A percentile compares a stretch with the other conserved stretches of the same genome.
Evolutionary conservation across 83 land plant genomes (phyloP).

Genomic region (Picea abies): DNA sequence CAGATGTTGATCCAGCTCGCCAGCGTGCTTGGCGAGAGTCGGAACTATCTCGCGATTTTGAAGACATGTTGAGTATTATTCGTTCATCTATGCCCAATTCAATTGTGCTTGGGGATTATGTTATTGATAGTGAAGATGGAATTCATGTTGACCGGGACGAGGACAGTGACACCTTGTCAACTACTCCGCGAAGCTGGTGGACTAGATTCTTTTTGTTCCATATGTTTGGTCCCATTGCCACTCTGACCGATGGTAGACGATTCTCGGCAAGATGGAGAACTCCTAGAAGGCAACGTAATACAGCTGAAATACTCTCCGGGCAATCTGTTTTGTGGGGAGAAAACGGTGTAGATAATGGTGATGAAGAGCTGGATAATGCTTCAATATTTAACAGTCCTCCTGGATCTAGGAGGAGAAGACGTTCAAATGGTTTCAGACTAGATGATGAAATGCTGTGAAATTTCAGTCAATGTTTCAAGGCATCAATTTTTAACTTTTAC

Average conservation of each 20-base stretch:
- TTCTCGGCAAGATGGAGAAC: slow-evolving; percentile 28
- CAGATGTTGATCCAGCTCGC: slow-evolving; percentile 65
- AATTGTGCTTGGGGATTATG: slow-evolving; percentile 80
- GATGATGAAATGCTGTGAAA: not conserved
- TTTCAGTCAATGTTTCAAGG: not conserved
- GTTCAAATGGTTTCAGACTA: not conserved
- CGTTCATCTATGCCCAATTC: slow-evolving; percentile 82
- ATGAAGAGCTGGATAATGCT: slow-evolving; percentile 13
- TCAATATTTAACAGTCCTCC: not conserved
- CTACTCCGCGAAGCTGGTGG: slow-evolving; percentile 35
- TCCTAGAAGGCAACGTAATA: slow-evolving; percentile 39
- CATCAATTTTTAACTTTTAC: not conserved
- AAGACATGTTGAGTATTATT: slow-evolving; percentile 71
- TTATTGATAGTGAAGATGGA: slow-evolving; percentile 65
- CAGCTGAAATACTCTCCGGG: slow-evolving; percentile 21
- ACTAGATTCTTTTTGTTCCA: slow-evolving; percentile 61
- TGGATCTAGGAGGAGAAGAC: not conserved
- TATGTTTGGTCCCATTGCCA: slow-evolving; percentile 52
- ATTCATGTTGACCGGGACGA: slow-evolving; percentile 25
- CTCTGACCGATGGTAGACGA: slow-evolving; percentile 29
- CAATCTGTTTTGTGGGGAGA: slow-evolving; percentile 61
- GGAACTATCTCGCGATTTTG: slow-evolving; percentile 66
- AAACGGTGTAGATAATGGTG: slow-evolving; percentile 33
- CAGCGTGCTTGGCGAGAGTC: slow-evolving; percentile 64
- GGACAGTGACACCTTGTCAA: slow-evolving; percentile 24